Evolutionary conservation across 1,139 yeast genomes (phyloP), one percentile per base, ranked within the genome.

Genomic region (Debaryomycetaceae sp.): DNA sequence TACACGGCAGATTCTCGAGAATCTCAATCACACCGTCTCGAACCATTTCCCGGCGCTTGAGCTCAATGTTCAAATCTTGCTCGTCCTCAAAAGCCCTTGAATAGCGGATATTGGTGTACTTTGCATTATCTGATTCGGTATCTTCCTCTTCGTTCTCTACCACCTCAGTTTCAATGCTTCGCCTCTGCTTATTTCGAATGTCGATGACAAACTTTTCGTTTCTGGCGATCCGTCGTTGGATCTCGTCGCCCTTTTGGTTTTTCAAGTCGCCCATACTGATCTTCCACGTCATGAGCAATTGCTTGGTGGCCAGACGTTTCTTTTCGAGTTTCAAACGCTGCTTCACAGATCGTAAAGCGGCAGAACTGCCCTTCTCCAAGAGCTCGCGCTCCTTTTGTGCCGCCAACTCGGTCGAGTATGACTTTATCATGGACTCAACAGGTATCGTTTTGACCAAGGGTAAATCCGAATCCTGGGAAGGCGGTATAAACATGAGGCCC

Each of bases 181-280:
- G 23, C 16, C 25, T 15, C 14, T 15, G 29, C 14, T 35, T 43
- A 22, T 44, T 43, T 25, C 41, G 45, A n/a, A 60, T 39, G 28
- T 44, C 47, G 15, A 61, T 42, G 15, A 49, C 40, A 29, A 63
- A 59, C 30, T 45, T 52, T 25, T 58, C 64, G 3, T 58, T 61
- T 30, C 55, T 61, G 12, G 38, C 37, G 8, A 61, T 35, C n/a
- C 54, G 37, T 16, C 51, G 52, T 27, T 40, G 36, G 16, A 64
- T 55, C 37, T 63, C 70, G 4, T 43, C 39, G 25, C 34, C 44
- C 38, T 63, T 64, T 35, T 64, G 70, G 32, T 54, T 47, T 25
- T 41, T 46, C 37, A 64, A 53, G 41, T 64, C 71, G 25, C 62
- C 49, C 13, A 49, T 33, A 34, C 61, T 58, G 25, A 64, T 63